Percentiles rank a stretch among this genome's conserved stretches.
Evolutionary conservation across 768 basidiomycete species (phyloP).

Genomic region (Dendrothele bispora): DNA sequence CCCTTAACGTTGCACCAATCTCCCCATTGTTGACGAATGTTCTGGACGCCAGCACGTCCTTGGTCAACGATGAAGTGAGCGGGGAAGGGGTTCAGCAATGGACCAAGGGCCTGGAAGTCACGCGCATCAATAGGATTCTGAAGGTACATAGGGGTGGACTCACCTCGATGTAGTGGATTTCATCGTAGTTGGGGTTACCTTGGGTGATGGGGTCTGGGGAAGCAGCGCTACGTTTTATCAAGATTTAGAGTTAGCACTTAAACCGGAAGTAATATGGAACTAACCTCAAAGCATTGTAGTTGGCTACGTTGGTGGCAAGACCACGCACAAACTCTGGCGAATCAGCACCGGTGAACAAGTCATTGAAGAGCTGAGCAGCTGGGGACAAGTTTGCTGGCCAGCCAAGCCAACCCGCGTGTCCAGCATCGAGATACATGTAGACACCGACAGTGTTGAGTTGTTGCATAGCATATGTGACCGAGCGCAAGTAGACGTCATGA

Average conservation of each 20-base stretch:
- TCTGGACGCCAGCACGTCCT: conserved; percentile 62
- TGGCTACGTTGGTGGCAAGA: conserved; percentile 58
- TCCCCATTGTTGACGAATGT: conserved; percentile 61
- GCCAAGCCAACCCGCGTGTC: conserved; percentile 66
- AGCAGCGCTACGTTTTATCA: conserved; percentile 32
- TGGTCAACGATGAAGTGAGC: conserved; percentile 70
- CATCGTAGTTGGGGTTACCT: conserved; percentile 61
- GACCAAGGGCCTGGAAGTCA: conserved; percentile 48
- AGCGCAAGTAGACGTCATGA: conserved; percentile 52
- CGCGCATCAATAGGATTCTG: background rate
- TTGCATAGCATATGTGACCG: conserved; percentile 56
- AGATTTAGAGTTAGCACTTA: background rate
- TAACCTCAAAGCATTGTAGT: conserved; percentile 41
- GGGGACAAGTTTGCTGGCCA: conserved; percentile 65
- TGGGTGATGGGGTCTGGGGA: conserved; percentile 62
- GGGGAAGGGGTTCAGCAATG: conserved; percentile 46
- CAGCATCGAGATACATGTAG: conserved; percentile 63
- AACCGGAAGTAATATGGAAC: too few species aligned
- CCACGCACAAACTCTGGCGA: conserved; percentile 60
- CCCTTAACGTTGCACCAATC: conserved; percentile 69
- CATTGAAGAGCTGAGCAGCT: conserved; percentile 54
- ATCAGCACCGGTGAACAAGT: conserved; percentile 50
- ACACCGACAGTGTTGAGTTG: conserved; percentile 56
- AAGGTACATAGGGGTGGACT: conserved; percentile 12
- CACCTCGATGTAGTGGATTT: conserved; percentile 57